These are phyloP conservation scores for Antrodiella citrinella DNA, from an alignment of 768 basidiomycete genomes.

Conservation along the genomic window DNA sequence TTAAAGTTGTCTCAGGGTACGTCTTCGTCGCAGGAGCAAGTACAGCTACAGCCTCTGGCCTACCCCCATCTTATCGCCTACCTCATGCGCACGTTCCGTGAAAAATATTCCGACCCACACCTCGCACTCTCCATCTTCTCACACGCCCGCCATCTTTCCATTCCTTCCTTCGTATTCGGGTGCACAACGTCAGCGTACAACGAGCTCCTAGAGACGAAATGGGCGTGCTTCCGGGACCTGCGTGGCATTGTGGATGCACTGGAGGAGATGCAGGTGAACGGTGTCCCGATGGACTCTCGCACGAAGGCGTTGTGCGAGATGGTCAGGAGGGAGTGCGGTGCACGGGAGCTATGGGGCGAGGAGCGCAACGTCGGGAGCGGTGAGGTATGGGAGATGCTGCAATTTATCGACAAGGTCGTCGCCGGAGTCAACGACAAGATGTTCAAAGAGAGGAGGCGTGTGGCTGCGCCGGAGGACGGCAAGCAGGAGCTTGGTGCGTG, in stretches of 20 bases:
- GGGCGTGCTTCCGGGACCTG: slow-evolving; percentile 79
- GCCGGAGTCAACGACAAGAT: slow-evolving; percentile 10
- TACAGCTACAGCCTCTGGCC: slow-evolving; percentile 46
- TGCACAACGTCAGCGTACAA: slow-evolving; percentile 87
- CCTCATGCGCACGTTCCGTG: slow-evolving; percentile 73
- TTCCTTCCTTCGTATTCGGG: slow-evolving; percentile 80
- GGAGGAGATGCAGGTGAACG: slow-evolving; percentile 78
- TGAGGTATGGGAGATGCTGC: slow-evolving; percentile 45
- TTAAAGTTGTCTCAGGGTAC: slow-evolving; percentile 2
- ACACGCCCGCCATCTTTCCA: slow-evolving; percentile 65
- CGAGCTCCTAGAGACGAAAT: slow-evolving; percentile 79
- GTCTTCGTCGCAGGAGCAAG: slow-evolving; percentile 14
- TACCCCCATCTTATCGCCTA: slow-evolving; percentile 73
- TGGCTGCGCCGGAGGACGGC: slow-evolving; percentile 8
- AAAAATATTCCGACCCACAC: slow-evolving; percentile 71
- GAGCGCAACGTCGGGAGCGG: slow-evolving; percentile 36
- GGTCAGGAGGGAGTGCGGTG: slow-evolving; percentile 56
- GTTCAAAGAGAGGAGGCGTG: slow-evolving; percentile 1
- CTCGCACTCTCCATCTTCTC: slow-evolving; percentile 78
- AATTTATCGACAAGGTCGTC: slow-evolving; percentile 39
- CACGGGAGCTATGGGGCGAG: slow-evolving; percentile 44
- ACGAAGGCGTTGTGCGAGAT: slow-evolving; percentile 57
- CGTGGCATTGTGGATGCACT: slow-evolving; percentile 64
- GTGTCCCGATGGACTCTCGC: slow-evolving; percentile 52
- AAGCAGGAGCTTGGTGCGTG: slow-evolving; percentile 30